These are phyloP conservation scores for Daldinia childiae DNA, from an alignment of 495 filamentous ascomycete genomes.

Conservation along the genomic window DNA sequence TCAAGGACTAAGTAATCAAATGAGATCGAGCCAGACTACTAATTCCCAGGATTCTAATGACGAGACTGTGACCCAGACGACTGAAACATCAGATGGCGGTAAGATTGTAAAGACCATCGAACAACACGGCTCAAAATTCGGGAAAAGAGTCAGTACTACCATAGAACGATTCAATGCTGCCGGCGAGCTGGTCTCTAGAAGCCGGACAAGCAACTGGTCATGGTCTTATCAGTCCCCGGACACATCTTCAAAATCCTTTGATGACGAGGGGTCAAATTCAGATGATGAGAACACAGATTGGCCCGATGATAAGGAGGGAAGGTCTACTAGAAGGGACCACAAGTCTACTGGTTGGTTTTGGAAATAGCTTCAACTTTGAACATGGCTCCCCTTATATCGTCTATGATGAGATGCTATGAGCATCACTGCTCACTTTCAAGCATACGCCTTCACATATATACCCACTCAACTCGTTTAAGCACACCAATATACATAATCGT, in stretches of 20 bases:
- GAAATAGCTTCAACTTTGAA: slow-evolving; percentile 25
- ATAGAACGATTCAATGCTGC: slow-evolving; percentile 26
- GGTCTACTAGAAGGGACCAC: slow-evolving; percentile 4
- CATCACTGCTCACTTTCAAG: not conserved
- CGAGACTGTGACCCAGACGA: slow-evolving; percentile 19
- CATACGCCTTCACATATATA: not conserved
- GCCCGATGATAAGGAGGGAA: not conserved
- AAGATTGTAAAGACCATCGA: slow-evolving; percentile 30
- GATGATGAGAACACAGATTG: slow-evolving; percentile 7
- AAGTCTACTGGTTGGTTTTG: slow-evolving; percentile 48
- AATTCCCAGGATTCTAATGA: slow-evolving; percentile 3
- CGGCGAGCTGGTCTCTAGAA: slow-evolving; percentile 31
- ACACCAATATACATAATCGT: not conserved
- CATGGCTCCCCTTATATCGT: not conserved
- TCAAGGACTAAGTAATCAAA: not conserved
- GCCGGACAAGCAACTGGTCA: slow-evolving; percentile 12
- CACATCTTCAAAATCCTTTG: not conserved
- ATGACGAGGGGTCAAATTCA: not conserved
- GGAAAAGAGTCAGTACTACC: slow-evolving; percentile 20
- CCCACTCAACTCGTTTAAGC: slow-evolving; percentile 3
- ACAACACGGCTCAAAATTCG: slow-evolving; percentile 6
- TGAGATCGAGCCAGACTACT: not conserved
- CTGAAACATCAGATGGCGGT: slow-evolving; percentile 36
- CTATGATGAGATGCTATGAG: not conserved
- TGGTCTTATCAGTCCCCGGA: slow-evolving; percentile 11